Evolutionary conservation across 2,329 filamentous ascomycete genomes (phyloP).

Genomic region (Ceratocystis lukuohia): DNA sequence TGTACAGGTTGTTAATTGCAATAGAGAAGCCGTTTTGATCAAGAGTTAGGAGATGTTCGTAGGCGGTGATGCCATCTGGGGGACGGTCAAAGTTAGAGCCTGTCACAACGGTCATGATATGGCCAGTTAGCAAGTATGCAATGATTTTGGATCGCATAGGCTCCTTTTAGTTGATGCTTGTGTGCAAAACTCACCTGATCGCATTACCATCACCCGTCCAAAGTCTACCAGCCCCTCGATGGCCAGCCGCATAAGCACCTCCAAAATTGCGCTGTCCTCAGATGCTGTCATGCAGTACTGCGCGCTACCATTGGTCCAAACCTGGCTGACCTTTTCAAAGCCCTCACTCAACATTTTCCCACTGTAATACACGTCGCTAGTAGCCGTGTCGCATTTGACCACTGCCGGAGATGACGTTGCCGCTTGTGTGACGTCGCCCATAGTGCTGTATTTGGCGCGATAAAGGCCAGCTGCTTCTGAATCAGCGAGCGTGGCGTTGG

Average conservation of each 20-base stretch:
- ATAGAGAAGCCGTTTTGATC: constrained; percentile 52
- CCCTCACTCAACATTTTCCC: constrained; percentile 46
- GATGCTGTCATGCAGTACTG: constrained; percentile 59
- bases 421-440: constrained; percentile 29
- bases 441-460: constrained; percentile 38
- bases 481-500: constrained; percentile 40
- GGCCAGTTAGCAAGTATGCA: background rate
- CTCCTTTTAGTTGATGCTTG: background rate
- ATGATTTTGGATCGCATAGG: background rate
- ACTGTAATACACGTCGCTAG: constrained; percentile 59
- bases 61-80: constrained; percentile 41
- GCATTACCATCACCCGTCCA: constrained; percentile 51
- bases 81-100: constrained; percentile 61
- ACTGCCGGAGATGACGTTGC: constrained; percentile 40
- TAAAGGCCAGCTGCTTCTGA: constrained; percentile 37
- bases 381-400: constrained; percentile 52
- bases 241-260: constrained; percentile 48
- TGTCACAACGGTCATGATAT: constrained; percentile 6
- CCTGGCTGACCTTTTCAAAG: constrained; percentile 49
- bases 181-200: constrained; percentile 34
- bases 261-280: constrained; percentile 58
- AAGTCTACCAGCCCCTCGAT: constrained; percentile 49
- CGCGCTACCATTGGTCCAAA: constrained; percentile 56
- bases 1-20: constrained; percentile 52
- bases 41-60: constrained; percentile 45